phyloP scores from a whole-genome alignment of 2,329 filamentous ascomycete genomes.

The Lasiodiplodia sp. region DNA sequence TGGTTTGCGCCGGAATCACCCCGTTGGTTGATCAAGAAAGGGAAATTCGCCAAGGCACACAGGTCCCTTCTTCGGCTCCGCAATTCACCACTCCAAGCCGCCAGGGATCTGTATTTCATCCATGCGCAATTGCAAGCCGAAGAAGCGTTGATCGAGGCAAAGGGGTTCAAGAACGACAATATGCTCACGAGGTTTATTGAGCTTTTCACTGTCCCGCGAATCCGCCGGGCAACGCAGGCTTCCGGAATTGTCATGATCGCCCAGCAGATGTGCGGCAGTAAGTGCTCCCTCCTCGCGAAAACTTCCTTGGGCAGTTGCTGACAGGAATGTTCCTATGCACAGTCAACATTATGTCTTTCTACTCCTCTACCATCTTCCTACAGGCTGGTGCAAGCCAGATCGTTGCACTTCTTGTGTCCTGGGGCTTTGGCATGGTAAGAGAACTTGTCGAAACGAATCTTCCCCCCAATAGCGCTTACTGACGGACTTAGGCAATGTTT shows the following conservation, averaged over 20 bases:
- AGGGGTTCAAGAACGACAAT: constrained; percentile 41
- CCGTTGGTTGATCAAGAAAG: constrained; percentile 52
- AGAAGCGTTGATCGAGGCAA: constrained; percentile 38
- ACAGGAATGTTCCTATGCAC: not conserved
- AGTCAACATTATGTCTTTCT: constrained; percentile 59
- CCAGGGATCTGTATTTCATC: constrained; percentile 53
- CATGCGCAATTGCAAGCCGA: constrained; percentile 47
- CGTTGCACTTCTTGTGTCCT: constrained; percentile 59
- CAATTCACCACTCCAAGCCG: constrained; percentile 50
- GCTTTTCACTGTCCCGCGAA: constrained; percentile 71
- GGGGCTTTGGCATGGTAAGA: constrained; percentile 61
- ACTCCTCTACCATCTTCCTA: constrained; percentile 59
- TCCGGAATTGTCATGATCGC: constrained; percentile 80
- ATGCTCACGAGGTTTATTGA: constrained; percentile 58
- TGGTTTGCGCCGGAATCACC: constrained; percentile 52
- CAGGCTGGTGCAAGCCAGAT: constrained; percentile 53
- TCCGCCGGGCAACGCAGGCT: constrained; percentile 76
- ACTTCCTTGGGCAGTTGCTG: not conserved
- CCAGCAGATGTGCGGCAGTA: constrained; percentile 65
- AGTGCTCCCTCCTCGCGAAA: not conserved
- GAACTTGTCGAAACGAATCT: too few relatives aligned
- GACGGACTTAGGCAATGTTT: constrained; percentile 55
- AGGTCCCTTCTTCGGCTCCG: constrained; percentile 49
- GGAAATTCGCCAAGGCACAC: constrained; percentile 47
- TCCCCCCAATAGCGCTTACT: not conserved